These are phyloP conservation scores for Ophiostoma piceae DNA, from an alignment of 2,329 filamentous ascomycete species.

Conservation along the genomic window DNA sequence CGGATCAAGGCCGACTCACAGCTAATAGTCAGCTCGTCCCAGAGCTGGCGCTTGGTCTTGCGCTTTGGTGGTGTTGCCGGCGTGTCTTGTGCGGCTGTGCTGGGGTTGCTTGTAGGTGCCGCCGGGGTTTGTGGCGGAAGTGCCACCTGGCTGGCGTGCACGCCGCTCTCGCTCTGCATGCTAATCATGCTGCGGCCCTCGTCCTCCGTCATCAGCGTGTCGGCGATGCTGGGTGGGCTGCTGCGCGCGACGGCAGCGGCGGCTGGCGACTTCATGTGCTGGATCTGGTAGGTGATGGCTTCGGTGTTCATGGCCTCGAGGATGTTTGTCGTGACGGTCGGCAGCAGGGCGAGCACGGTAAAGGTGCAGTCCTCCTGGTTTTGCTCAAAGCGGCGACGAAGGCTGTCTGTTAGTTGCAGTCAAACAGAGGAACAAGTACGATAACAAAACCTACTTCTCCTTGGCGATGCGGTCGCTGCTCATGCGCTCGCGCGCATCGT, in stretches of 20 bases:
- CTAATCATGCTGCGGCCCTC: constrained; percentile 71
- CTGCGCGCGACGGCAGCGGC: constrained; percentile 41
- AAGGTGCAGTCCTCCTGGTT: constrained; percentile 99
- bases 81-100: constrained; percentile 19
- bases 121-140: constrained; percentile 40
- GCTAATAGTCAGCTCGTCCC: constrained; percentile 95
- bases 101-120: constrained; percentile 8
- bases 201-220: constrained; percentile 74
- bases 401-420: constrained; percentile 47
- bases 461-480: constrained; percentile 91
- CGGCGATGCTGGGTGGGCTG: constrained; percentile 55
- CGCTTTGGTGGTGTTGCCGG: constrained; percentile 33
- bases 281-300: constrained; percentile 85
- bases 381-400: constrained; percentile 93
- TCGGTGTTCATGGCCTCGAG: constrained; percentile 85
- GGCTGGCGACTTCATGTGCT: constrained; percentile 72
- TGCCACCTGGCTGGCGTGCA: constrained; percentile 73
- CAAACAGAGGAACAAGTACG: not conserved
- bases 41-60: constrained; percentile 87
- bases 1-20: constrained; percentile 51
- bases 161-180: constrained; percentile 72
- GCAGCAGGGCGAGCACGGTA: constrained; percentile 90
- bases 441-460: constrained; percentile 69
- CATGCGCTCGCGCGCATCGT: constrained; percentile 92
- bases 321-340: constrained; percentile 85